These are phyloP conservation scores for Nelumbo lutea DNA, from an alignment of 164 flowering plant genomes.

Conservation along the genomic window DNA sequence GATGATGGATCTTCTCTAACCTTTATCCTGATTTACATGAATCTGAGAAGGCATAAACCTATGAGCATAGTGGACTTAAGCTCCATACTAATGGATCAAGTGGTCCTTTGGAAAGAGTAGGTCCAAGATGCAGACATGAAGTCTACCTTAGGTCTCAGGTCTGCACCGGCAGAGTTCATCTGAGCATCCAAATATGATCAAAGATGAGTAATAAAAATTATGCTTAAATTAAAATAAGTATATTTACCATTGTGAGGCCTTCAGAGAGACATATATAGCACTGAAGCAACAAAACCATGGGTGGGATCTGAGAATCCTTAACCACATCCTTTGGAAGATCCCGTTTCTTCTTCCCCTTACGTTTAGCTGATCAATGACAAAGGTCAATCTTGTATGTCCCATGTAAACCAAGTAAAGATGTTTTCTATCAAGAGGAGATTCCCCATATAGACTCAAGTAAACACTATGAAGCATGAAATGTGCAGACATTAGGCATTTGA, in stretches of 20 bases:
- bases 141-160: background rate
- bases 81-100: background rate
- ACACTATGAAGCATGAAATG: background rate
- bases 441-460: background rate
- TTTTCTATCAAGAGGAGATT: background rate
- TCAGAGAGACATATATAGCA: conserved; percentile 79
- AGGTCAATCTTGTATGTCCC: background rate
- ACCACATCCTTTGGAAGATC: conserved; percentile 50
- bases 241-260: conserved; percentile 79
- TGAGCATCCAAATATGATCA: background rate
- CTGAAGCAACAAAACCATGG: conserved; percentile 61
- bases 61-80: background rate
- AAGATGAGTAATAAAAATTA: background rate
- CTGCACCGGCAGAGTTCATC: background rate
- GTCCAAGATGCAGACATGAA: background rate
- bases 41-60: background rate
- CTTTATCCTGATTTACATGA: background rate
- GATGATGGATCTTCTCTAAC: background rate
- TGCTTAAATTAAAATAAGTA: conserved; percentile 1
- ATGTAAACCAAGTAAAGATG: conserved; percentile 1
- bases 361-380: conserved; percentile 46
- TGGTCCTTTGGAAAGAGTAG: background rate
- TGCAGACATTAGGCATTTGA: background rate
- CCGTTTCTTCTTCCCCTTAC: conserved; percentile 77
- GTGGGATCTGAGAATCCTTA: conserved; percentile 51